These are phyloP conservation scores for Scutellaria galericulata DNA, from an alignment of 257 asterid genomes.

Conservation along the genomic window DNA sequence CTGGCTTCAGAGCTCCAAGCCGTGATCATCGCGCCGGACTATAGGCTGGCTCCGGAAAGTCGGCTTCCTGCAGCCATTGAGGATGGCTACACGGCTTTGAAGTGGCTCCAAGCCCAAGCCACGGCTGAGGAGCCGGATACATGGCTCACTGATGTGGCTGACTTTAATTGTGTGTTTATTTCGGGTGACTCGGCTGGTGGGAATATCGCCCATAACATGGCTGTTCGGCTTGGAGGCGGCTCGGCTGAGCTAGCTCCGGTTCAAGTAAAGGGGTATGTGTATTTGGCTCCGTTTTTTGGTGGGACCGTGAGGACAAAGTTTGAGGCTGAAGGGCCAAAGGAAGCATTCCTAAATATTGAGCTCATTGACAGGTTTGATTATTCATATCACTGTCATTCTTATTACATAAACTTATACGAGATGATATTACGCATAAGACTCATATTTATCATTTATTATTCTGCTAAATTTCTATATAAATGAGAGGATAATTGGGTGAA, in stretches of 20 bases:
- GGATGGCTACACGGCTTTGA: constrained; percentile 61
- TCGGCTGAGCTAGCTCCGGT: constrained; percentile 58
- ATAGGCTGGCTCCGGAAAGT: constrained; percentile 71
- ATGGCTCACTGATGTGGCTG: constrained; percentile 64
- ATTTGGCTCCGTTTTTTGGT: constrained; percentile 74
- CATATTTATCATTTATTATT: too few species aligned
- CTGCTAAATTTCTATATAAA: too few species aligned
- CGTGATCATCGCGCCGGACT: constrained; percentile 69
- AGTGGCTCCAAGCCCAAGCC: constrained; percentile 72
- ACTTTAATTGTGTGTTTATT: constrained; percentile 57
- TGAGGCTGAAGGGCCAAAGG: constrained; percentile 77
- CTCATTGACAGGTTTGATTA: constrained; percentile 68
- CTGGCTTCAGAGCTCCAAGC: constrained; percentile 69
- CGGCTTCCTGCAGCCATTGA: constrained; percentile 82
- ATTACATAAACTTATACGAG: too few species aligned
- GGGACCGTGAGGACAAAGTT: constrained; percentile 61
- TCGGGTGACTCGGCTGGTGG: constrained; percentile 89
- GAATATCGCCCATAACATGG: constrained; percentile 70
- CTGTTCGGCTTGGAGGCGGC: constrained; percentile 55
- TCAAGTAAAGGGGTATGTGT: constrained; percentile 68
- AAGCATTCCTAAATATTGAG: constrained; percentile 64
- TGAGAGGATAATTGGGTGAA: too few species aligned
- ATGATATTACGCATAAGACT: too few species aligned
- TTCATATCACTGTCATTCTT: neutral
- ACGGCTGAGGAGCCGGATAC: constrained; percentile 47